These are phyloP conservation scores for Quillaja saponaria DNA, from an alignment of 306 rosid species.

Conservation along the genomic window DNA sequence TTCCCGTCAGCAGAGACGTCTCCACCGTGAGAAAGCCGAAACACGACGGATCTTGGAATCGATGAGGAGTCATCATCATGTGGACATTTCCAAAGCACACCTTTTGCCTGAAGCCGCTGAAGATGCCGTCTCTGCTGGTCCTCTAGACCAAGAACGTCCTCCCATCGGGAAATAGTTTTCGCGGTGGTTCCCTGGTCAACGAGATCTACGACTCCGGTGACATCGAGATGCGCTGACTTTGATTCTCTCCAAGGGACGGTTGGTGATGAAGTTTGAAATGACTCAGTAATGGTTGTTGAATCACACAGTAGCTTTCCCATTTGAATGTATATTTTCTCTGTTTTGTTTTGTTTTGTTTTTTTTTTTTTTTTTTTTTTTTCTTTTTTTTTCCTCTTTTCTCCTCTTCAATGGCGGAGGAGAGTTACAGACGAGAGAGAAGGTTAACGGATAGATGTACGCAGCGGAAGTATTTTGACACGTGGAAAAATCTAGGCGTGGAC, in stretches of 20 bases:
- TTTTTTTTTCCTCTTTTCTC: not conserved
- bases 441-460: constrained; percentile 76
- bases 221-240: constrained; percentile 47
- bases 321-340: constrained; percentile 4
- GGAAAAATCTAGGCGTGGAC: constrained; percentile 43
- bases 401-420: constrained; percentile 55
- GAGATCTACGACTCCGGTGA: constrained; percentile 62
- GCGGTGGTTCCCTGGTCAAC: constrained; percentile 38
- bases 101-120: constrained; percentile 73
- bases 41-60: constrained; percentile 60
- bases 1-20: constrained; percentile 95
- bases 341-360: constrained; percentile 1
- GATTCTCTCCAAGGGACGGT: constrained; percentile 68
- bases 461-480: constrained; percentile 67
- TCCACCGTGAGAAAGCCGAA: constrained; percentile 87
- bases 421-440: constrained; percentile 25
- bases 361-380: constrained; percentile 1
- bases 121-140: constrained; percentile 84
- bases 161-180: constrained; percentile 57
- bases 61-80: constrained; percentile 39
- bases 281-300: constrained; percentile 76
- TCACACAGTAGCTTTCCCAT: constrained; percentile 93
- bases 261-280: constrained; percentile 63
- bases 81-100: constrained; percentile 89
- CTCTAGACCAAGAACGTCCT: constrained; percentile 76